Evolutionary conservation across 2,329 filamentous ascomycete genomes (phyloP), one percentile per base, ranked within the genome.

Genomic region (Tolypocladium guangdongense): DNA sequence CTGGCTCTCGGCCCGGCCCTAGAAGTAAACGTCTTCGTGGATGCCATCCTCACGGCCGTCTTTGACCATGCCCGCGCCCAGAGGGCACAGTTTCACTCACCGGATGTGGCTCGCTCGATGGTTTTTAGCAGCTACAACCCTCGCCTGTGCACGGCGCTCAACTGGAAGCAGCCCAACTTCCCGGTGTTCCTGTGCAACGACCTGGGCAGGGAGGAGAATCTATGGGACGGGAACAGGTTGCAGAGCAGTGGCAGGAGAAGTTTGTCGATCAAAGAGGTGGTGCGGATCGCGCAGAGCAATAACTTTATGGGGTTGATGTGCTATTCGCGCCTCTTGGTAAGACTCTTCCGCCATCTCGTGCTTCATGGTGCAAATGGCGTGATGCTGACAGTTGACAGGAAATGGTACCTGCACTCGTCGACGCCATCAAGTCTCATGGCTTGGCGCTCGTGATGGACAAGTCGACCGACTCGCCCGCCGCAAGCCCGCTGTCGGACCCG

Each of bases 141-240:
- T 14, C 87, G 86, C 58, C 81, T 97, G 22, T 99, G 93, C 71
- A 95, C 89, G 18, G 91, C 92, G 6, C 73, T 99, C 62, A 99
- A 99, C 71, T 99, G 93, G 93, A 99, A 99, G 70, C 93, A 99
- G 69, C 93, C 93, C 2, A 99, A 97, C 66, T 99, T 96, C 67
- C 93, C 93, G 0, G 89, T 97, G 0, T 88, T 99, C 61, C 78
- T 97, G 48, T 96, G 91, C 73, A 97, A 97, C 68, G 90, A 96
- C 55, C 81, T 97, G 30, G 90, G 90, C 24, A 76, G 79, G 8
- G 80, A 84, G 55, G 78, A 76, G 32, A 65, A 70, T 24, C 69
- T 71, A 54, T 61, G 63, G 7, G 64, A 68, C 16, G 67, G 68
- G 1, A 67, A 67, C 41, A 63, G 69, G 14, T 62, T 74, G 16